Conservation (phyloP, 202 grass and related monocot species). For the Setaria viridis region DNA sequence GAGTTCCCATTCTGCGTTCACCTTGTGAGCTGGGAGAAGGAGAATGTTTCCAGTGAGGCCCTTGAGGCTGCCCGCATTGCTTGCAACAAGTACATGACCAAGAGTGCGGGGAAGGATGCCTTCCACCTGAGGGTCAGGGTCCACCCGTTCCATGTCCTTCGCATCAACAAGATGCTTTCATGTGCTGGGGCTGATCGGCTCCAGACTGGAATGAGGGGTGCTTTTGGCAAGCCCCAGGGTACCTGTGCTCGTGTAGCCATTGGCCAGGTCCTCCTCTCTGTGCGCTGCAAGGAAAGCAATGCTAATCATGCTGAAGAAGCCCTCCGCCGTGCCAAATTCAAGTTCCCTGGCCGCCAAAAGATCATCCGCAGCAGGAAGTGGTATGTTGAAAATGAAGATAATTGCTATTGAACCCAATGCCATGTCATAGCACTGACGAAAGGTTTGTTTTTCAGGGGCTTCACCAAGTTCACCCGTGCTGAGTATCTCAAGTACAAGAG, state of each 20-base stretch:
- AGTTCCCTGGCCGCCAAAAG: slow-evolving; percentile 13
- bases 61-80: slow-evolving; percentile 76
- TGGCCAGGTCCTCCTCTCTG: slow-evolving; percentile 16
- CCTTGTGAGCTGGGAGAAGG: slow-evolving; percentile 70
- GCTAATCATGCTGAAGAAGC: background rate
- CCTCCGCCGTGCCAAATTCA: slow-evolving; percentile 5
- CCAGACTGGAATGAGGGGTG: slow-evolving; percentile 75
- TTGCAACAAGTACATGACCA: slow-evolving; percentile 80
- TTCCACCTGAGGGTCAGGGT: slow-evolving; percentile 67
- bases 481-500: slow-evolving; percentile 16
- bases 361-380: slow-evolving; percentile 1
- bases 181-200: slow-evolving; percentile 76
- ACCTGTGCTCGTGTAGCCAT: background rate
- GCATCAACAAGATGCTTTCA: slow-evolving; percentile 86
- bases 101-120: slow-evolving; percentile 66
- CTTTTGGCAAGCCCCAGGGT: slow-evolving; percentile 63
- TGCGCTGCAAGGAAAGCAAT: slow-evolving; percentile 19
- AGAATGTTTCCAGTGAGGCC: slow-evolving; percentile 72
- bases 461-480: slow-evolving; percentile 5
- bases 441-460: background rate
- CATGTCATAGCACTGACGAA: background rate
- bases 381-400: background rate
- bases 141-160: slow-evolving; percentile 68
- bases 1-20: slow-evolving; percentile 69
- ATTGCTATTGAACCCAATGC: background rate